Base-by-base conservation (phyloP, 371 early-diverging fungal species). In the Dichotomocladium elegans region DNA sequence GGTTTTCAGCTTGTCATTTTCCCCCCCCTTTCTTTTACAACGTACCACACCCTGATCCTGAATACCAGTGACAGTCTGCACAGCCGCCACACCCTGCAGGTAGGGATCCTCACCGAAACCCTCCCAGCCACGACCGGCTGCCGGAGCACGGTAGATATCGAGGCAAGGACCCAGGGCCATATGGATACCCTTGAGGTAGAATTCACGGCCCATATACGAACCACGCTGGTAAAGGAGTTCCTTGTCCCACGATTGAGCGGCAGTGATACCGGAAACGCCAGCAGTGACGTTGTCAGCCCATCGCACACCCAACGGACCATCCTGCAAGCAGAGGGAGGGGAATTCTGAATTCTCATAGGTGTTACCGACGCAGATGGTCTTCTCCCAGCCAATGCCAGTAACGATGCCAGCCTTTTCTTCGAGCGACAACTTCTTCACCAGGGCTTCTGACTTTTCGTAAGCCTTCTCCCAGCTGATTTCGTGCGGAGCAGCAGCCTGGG, bases 101-200 rank as follows among this genome's bases (percentile, higher is more conserved):
- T 61, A 85, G 3, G 86, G 85, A 54, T 85, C 86, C 53, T 75
- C 86, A 46, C 83, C 82, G 22, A 69, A 71, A 29, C 67, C 66
- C 66, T 85, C 86, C 77, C 80, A 85, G 45, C 71, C 76, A 56
- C 82, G 12, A 24, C 49, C 49, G 35, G 35, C 63, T 35, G 8
- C 74, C 66, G 28, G 56, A 6, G 56, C 28, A n/a, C 56, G 42
- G 49, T 49, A 49, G 15, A 56, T 56, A 25, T 56, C 56, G 15
- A 56, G 42, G 15, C 34, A 47, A 30, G 82, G 83, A 10, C 77
- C 82, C 7, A 85, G 52, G 26, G 61, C 64, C 15, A 74, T 57
- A 47, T 85, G 61, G 24, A 74, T 57, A 52, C 86, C 86, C 37
- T 71, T 72, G 4, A 50, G 60, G 7, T 64, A 40, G 45, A 77